These are phyloP conservation scores for Hemileccinum impolitum DNA, from an alignment of 768 basidiomycete species.

Conservation along the genomic window DNA sequence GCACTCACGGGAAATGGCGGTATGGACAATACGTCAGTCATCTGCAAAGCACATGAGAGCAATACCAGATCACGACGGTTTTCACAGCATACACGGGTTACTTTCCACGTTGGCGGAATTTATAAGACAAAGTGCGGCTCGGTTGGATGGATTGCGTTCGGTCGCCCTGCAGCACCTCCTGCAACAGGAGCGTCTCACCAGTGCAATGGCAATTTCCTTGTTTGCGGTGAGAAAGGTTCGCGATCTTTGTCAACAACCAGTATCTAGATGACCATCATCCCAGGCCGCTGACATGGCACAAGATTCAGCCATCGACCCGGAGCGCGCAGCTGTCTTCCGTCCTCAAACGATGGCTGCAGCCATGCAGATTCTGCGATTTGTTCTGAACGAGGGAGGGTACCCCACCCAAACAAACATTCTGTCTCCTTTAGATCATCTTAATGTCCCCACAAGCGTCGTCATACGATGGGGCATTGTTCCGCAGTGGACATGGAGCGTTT, in stretches of 20 bases:
- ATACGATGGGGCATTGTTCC: conserved; percentile 55
- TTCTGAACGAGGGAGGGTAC: conserved; percentile 32
- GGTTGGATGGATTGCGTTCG: conserved; percentile 10
- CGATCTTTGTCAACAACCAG: background rate
- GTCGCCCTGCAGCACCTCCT: conserved; percentile 8
- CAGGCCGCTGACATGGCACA: conserved; percentile 22
- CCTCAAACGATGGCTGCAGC: conserved; percentile 46
- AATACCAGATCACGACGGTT: background rate
- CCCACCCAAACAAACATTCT: conserved; percentile 3
- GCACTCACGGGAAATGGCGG: conserved; percentile 23
- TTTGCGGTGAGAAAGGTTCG: conserved; percentile 30
- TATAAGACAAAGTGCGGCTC: conserved; percentile 17
- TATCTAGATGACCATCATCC: background rate
- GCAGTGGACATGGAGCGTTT: conserved; percentile 64
- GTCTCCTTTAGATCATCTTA: conserved; percentile 26
- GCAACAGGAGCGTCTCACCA: conserved; percentile 28
- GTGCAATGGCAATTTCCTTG: conserved; percentile 36
- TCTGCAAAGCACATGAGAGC: background rate
- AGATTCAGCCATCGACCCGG: background rate
- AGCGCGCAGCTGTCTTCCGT: conserved; percentile 30
- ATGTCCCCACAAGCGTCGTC: conserved; percentile 48
- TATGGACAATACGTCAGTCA: conserved; percentile 21
- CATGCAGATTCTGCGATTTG: conserved; percentile 42
- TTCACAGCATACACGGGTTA: conserved; percentile 12
- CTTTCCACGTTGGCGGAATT: conserved; percentile 17